A percentile compares a stretch with the other conserved stretches of the same genome.
Evolutionary conservation across 2,329 filamentous ascomycete genomes (phyloP).

Genomic region (Verticillium alfalfae): DNA sequence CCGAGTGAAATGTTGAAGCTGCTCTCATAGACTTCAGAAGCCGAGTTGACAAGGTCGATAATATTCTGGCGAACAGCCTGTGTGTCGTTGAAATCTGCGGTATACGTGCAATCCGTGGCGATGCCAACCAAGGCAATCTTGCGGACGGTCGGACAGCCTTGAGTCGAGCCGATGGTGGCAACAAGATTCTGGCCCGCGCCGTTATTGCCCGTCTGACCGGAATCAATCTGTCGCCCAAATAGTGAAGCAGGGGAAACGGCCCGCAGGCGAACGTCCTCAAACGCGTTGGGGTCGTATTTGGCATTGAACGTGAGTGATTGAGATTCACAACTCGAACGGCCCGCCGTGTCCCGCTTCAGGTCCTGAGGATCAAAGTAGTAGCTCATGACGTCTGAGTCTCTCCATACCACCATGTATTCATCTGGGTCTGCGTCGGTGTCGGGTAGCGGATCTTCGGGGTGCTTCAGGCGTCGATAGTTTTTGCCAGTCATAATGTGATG

Average conservation of each 20-base stretch:
- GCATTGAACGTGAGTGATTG: constrained; percentile 79
- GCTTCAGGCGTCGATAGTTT: constrained; percentile 68
- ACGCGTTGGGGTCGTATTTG: constrained; percentile 63
- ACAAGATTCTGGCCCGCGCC: constrained; percentile 74
- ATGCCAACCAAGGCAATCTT: constrained; percentile 89
- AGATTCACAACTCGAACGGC: constrained; percentile 57
- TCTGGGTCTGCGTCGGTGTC: constrained; percentile 40
- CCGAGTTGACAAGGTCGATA: constrained; percentile 77
- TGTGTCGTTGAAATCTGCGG: constrained; percentile 60
- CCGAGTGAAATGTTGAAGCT: constrained; percentile 95
- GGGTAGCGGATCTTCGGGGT: constrained; percentile 64
- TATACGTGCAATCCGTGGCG: constrained; percentile 90
- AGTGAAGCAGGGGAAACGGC: constrained; percentile 59
- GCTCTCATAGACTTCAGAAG: constrained; percentile 81
- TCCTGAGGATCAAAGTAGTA: constrained; percentile 45
- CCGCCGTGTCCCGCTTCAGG: constrained; percentile 52
- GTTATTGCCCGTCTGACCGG: constrained; percentile 64
- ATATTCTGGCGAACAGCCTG: constrained; percentile 67
- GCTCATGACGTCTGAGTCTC: constrained; percentile 74
- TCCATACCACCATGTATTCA: constrained; percentile 85
- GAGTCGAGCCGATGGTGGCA: constrained; percentile 70
- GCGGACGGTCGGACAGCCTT: constrained; percentile 83
- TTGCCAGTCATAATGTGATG: constrained; percentile 79
- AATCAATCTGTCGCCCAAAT: constrained; percentile 70
- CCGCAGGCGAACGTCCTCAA: constrained; percentile 47